Percentiles rank a stretch among this genome's conserved stretches.
phyloP scores from a whole-genome alignment of 2,329 filamentous ascomycete species.

The Drechslerella dactyloides region DNA sequence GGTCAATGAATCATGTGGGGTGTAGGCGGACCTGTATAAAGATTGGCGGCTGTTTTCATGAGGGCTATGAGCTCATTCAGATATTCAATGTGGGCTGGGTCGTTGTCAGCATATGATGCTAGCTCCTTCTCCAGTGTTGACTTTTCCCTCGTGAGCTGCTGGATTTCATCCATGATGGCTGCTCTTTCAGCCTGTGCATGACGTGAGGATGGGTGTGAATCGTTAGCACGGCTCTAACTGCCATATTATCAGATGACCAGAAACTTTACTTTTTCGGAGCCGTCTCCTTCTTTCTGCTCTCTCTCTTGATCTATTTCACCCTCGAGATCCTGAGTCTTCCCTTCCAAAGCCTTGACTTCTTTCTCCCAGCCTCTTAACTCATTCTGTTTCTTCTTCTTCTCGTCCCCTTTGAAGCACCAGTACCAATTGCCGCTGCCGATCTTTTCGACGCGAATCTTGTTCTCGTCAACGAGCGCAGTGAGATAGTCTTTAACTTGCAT shows the following conservation, averaged over 20 bases:
- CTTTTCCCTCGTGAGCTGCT: conserved; percentile 39
- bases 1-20: too few relatives aligned
- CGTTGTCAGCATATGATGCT: conserved; percentile 48
- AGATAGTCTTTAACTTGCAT: conserved; percentile 74
- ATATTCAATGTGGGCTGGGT: conserved; percentile 47
- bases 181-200: conserved; percentile 20
- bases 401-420: conserved; percentile 70
- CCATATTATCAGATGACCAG: background rate
- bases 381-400: conserved; percentile 60
- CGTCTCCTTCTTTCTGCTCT: conserved; percentile 16
- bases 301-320: conserved; percentile 19
- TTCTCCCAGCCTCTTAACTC: conserved; percentile 50
- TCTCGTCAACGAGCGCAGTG: conserved; percentile 68
- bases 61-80: conserved; percentile 35
- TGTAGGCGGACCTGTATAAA: conserved; percentile 50
- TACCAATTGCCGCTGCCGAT: conserved; percentile 76
- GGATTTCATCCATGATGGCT: conserved; percentile 35
- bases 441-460: conserved; percentile 70
- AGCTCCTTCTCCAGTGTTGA: conserved; percentile 49
- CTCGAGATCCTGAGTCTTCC: conserved; percentile 15
- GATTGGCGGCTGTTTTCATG: conserved; percentile 52
- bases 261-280: conserved; percentile 16
- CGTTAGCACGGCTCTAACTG: too few relatives aligned
- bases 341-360: conserved; percentile 27
- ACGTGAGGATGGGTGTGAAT: too few relatives aligned